phyloP scores from a whole-genome alignment of 2,329 filamentous ascomycete genomes.

The Tolypocladium album region DNA sequence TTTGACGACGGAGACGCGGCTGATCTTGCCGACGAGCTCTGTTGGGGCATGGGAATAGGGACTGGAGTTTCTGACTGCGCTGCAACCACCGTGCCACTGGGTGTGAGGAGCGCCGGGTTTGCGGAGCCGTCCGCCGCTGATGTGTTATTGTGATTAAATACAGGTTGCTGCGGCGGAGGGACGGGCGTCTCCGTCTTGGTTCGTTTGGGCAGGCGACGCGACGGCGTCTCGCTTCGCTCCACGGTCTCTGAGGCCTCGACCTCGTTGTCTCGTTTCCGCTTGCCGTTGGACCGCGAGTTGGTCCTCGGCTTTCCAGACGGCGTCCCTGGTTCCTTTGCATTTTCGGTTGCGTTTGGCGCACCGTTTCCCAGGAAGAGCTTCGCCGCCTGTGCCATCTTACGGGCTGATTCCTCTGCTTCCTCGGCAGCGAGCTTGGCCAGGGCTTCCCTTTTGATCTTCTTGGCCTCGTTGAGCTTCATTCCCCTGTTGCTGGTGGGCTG shows the following conservation, averaged over 20 bases:
- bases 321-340: slow-evolving; percentile 14
- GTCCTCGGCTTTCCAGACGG: slow-evolving; percentile 16
- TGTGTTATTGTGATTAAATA: slow-evolving; percentile 16
- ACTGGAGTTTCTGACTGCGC: slow-evolving; percentile 30
- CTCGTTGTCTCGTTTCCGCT: slow-evolving; percentile 34
- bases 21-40: slow-evolving; percentile 16
- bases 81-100: slow-evolving; percentile 3
- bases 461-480: slow-evolving; percentile 70
- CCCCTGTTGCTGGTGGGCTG: slow-evolving; percentile 58
- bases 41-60: slow-evolving; percentile 24
- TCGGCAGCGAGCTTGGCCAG: slow-evolving; percentile 50
- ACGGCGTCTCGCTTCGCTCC: slow-evolving; percentile 13
- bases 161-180: slow-evolving; percentile 30
- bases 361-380: slow-evolving; percentile 27
- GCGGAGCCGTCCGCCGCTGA: slow-evolving; percentile 14
- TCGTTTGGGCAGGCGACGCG: slow-evolving; percentile 35
- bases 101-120: slow-evolving; percentile 4
- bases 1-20: slow-evolving; percentile 20
- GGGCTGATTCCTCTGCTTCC: slow-evolving; percentile 47
- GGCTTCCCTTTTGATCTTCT: slow-evolving; percentile 60
- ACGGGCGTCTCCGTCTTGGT: slow-evolving; percentile 48
- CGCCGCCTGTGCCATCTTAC: slow-evolving; percentile 39
- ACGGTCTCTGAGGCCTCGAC: slow-evolving; percentile 17
- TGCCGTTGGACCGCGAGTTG: slow-evolving; percentile 23
- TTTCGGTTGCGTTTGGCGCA: slow-evolving; percentile 15